These are phyloP conservation scores for Selenicereus undatus DNA, from an alignment of 148 eudicot species.

Conservation along the genomic window DNA sequence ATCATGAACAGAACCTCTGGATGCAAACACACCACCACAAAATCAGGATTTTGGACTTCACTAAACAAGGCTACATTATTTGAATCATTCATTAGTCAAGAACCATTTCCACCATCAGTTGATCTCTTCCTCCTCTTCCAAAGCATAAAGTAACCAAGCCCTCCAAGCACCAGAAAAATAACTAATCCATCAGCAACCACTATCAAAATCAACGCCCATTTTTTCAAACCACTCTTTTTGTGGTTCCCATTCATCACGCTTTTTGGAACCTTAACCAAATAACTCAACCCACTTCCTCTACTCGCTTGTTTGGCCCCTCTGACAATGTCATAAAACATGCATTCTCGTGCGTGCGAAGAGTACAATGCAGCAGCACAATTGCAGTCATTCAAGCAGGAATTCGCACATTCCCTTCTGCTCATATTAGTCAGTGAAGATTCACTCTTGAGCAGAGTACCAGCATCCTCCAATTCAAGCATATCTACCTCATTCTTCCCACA, in stretches of 20 bases:
- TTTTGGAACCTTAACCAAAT: conserved; percentile 72
- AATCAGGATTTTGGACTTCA: background rate
- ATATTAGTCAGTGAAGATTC: conserved; percentile 16
- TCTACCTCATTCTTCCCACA: conserved; percentile 40
- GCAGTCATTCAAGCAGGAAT: conserved; percentile 60
- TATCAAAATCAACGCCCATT: conserved; percentile 67
- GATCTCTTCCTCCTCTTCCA: conserved; percentile 54
- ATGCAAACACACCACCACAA: background rate
- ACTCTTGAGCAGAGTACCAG: conserved; percentile 43
- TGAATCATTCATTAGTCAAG: background rate
- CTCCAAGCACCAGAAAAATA: conserved; percentile 52
- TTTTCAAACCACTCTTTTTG: conserved; percentile 44
- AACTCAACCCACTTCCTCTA: conserved; percentile 32
- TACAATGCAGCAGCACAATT: conserved; percentile 62
- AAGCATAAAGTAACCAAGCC: conserved; percentile 53
- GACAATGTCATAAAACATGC: conserved; percentile 51
- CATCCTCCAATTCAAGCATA: conserved; percentile 63
- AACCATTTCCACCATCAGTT: conserved; percentile 17
- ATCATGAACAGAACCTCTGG: background rate
- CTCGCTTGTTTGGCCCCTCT: conserved; percentile 59
- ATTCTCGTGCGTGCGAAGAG: conserved; percentile 25
- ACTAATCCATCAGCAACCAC: conserved; percentile 67
- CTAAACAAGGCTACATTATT: background rate
- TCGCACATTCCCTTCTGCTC: conserved; percentile 40
- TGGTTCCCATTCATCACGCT: conserved; percentile 23